Conservation (phyloP, 768 basidiomycete genomes). For the Auricularia sp. region DNA sequence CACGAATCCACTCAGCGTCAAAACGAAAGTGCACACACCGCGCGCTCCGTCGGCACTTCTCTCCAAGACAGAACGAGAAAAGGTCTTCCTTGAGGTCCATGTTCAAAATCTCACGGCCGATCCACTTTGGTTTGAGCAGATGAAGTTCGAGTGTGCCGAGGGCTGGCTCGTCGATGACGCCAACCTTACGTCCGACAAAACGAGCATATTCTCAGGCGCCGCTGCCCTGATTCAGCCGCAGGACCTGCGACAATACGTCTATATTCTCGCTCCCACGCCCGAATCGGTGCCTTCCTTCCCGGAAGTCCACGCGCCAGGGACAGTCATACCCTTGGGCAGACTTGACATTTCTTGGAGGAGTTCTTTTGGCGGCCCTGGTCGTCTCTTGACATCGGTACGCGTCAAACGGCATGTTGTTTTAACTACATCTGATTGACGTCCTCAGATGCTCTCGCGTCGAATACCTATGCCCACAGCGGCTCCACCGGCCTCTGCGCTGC, state of each 20-base stretch:
- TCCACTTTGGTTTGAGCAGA: slow-evolving; percentile 69
- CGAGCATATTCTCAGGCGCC: slow-evolving; percentile 46
- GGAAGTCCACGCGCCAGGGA: slow-evolving; percentile 49
- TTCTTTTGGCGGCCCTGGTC: slow-evolving; percentile 74
- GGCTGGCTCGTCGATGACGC: slow-evolving; percentile 52
- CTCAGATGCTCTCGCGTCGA: slow-evolving; percentile 64
- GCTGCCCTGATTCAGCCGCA: slow-evolving; percentile 72
- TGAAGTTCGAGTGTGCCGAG: slow-evolving; percentile 65
- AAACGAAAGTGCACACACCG: slow-evolving; percentile 81
- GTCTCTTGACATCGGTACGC: slow-evolving; percentile 69
- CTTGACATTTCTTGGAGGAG: slow-evolving; percentile 86
- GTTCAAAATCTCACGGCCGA: slow-evolving; percentile 79
- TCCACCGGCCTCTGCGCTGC: slow-evolving; percentile 61
- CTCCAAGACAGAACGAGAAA: slow-evolving; percentile 54
- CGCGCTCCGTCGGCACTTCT: slow-evolving; percentile 64
- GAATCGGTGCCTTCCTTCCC: slow-evolving; percentile 25
- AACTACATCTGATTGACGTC: background rate
- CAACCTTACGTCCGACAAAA: slow-evolving; percentile 24
- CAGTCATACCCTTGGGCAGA: slow-evolving; percentile 68
- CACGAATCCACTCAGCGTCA: slow-evolving; percentile 88
- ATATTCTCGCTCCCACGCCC: slow-evolving; percentile 50
- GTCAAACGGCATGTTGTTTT: background rate
- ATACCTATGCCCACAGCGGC: slow-evolving; percentile 38
- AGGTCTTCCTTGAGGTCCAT: slow-evolving; percentile 86
- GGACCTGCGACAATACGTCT: slow-evolving; percentile 80